Evolutionary conservation across 768 basidiomycete genomes (phyloP), one percentile per base, ranked within the genome.

Genomic region (Agaricus blazei): DNA sequence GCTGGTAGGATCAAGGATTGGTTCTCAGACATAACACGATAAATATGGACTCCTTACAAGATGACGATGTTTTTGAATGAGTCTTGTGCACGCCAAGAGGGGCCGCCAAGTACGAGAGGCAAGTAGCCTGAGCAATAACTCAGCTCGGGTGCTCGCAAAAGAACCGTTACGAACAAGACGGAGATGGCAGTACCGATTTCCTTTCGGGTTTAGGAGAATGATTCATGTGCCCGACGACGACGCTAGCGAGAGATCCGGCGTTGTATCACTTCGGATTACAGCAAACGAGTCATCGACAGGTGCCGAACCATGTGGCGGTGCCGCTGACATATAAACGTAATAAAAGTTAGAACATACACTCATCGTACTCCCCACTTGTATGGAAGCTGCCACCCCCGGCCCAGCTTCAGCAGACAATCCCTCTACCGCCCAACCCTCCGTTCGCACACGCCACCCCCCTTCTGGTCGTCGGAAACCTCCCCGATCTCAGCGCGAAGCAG

Each of bases 401-500:
- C 34, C 42, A 14, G 43, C 24, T 7, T 54, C 48, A 9, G 34
- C 48, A 14, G 26, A 15, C 50, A 27, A 2, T 42, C 9, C 47
- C 23, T 44, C 48, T 15, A 44, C 37, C 19, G 15, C 14, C 37
- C 48, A 42, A 14, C 37, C 29, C 9, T 23, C 37, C 9, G 41
- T 31, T 27, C 4, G 27, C 48, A 19, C 47, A 2, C 31, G 40
- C 4, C 9, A 45, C 24, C 34, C 9, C 43, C 27, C 14, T n/a
- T 14, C 41, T 14, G 29, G 54, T 4, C 54, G 54, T 36, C 48
- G 31, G 49, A 56, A 50, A 45, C 48, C 54, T 34, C 34, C 34
- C n/a, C 54, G 34, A 29, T 34, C 48, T 5, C 48, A 49, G n/a
- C n/a, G 11, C 27, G 19, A 55, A 47, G 47, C 36, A 34, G n/a